phyloP scores from a whole-genome alignment of 1,284 basidiomycete genomes.

The Bondarzewia mesenterica region DNA sequence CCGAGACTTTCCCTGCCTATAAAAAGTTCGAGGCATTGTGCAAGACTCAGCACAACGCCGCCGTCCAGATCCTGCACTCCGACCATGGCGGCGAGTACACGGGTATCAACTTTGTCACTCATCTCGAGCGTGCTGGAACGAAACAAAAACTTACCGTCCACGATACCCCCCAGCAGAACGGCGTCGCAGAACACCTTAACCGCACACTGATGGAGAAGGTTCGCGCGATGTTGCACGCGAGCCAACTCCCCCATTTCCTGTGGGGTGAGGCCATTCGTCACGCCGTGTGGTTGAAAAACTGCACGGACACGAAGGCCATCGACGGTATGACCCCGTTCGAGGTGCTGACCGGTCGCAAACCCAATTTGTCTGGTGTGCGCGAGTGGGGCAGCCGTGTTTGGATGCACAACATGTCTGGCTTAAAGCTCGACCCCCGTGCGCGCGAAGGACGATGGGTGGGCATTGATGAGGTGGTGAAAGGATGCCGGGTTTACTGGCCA shows the following conservation, averaged over 20 bases:
- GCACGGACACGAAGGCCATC: conserved; percentile 19
- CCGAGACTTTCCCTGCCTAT: neutral
- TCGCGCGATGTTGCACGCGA: conserved; percentile 10
- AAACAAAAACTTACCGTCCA: conserved; percentile 23
- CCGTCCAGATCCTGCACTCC: neutral
- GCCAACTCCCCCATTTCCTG: conserved; percentile 14
- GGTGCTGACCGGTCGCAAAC: neutral
- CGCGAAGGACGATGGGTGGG: conserved; percentile 23
- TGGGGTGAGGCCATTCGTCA: conserved; percentile 1
- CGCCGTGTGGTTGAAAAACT: conserved; percentile 25
- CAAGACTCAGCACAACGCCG: neutral
- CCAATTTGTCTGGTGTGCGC: conserved; percentile 1
- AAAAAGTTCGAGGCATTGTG: neutral
- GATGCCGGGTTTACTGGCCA: neutral
- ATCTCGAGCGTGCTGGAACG: conserved; percentile 22
- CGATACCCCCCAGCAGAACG: conserved; percentile 27
- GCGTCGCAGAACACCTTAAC: conserved; percentile 25
- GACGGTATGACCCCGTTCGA: neutral
- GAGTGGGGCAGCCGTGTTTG: conserved; percentile 9
- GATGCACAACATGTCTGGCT: conserved; percentile 7
- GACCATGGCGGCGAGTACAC: conserved; percentile 5
- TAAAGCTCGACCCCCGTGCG: conserved; percentile 22
- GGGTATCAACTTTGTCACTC: conserved; percentile 16
- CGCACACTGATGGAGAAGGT: conserved; percentile 12
- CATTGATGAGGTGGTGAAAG: neutral